Conservation (phyloP, 1,284 basidiomycete species). For the Calocybe gambosa region DNA sequence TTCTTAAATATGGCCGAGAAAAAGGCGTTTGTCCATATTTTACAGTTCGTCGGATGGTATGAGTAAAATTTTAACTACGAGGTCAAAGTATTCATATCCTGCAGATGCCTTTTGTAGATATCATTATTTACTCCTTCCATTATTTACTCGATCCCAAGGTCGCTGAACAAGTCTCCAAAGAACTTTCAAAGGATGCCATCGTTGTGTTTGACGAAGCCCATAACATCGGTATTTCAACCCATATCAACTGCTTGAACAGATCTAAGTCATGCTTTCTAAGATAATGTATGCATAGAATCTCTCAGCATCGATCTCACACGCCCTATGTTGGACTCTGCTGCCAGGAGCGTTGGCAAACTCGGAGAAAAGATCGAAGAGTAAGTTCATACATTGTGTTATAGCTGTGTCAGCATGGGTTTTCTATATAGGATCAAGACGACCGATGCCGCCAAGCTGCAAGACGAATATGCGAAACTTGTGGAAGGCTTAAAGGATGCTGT, state of each 20-base stretch:
- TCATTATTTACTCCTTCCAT: slow-evolving; percentile 99
- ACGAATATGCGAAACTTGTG: slow-evolving; percentile 96
- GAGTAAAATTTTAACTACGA: slow-evolving; percentile 14
- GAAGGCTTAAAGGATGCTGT: slow-evolving; percentile 85
- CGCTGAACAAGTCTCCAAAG: slow-evolving; percentile 97
- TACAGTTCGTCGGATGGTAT: slow-evolving; percentile 91
- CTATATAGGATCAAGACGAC: slow-evolving; percentile 80
- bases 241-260: neutral
- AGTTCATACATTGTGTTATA: slow-evolving; percentile 19
- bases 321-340: slow-evolving; percentile 96
- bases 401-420: slow-evolving; percentile 1
- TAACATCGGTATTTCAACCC: slow-evolving; percentile 81
- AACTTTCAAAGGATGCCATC: slow-evolving; percentile 96
- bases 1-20: slow-evolving; percentile 84
- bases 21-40: slow-evolving; percentile 95
- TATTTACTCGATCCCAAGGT: slow-evolving; percentile 99
- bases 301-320: slow-evolving; percentile 97
- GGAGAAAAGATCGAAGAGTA: slow-evolving; percentile 94
- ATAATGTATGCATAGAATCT: slow-evolving; percentile 99
- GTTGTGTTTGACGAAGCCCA: slow-evolving; percentile 99
- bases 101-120: slow-evolving; percentile 92
- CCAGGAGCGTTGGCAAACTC: slow-evolving; percentile 82
- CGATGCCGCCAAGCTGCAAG: slow-evolving; percentile 91
- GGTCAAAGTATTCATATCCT: slow-evolving; percentile 10
- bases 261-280: slow-evolving; percentile 28